Evolutionary conservation across 306 rosid species (phyloP), one percentile per base, ranked within the genome.

Genomic region (Mimosa pudica): DNA sequence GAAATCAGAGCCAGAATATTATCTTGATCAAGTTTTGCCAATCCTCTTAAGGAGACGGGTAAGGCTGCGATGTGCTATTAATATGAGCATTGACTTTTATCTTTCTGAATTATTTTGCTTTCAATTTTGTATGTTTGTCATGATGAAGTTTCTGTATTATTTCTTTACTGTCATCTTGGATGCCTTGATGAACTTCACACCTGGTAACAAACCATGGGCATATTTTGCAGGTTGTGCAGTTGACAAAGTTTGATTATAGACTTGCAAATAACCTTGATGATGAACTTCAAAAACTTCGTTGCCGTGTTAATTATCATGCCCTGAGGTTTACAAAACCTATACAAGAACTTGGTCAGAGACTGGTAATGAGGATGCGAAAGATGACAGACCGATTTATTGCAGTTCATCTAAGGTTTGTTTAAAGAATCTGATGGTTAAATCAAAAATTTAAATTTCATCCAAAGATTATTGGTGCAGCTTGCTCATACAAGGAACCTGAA

Each of bases 181-280:
- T 67, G 51, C 60, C 70, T 49, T 72, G 16, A 38, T 80, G 74
- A 65, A 71, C 71, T 84, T 32, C 52, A 42, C 70, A 36, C 76
- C 61, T 46, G 70, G 47, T 78, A 63, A 82, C 82, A 46, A 54
- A 77, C 52, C 51, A 71, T 81, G 14, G 42, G 38, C 52, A 65
- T 52, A 64, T 82, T 87, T 78, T 79, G 78, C 94, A 93, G 98
- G 99, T 96, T 82, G 65, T 96, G 67, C 99, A 96, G 77, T 86
- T 96, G 86, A 96, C 99, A 0, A 96, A 96, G 88, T 96, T 96
- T 87, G 99, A 96, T 76, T 96, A 93, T 71, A 93, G 99, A 85
- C 98, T 96, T 77, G 90, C 99, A 55, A 91, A 85, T 89, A 80
- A 90, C 83, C 91, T 96, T 75, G 98, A 96, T 45, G 91, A 89